Percentiles rank a stretch among this genome's conserved stretches.
Conservation (phyloP, 129 eudicot genomes). For the Scalesia atractyloides region DNA sequence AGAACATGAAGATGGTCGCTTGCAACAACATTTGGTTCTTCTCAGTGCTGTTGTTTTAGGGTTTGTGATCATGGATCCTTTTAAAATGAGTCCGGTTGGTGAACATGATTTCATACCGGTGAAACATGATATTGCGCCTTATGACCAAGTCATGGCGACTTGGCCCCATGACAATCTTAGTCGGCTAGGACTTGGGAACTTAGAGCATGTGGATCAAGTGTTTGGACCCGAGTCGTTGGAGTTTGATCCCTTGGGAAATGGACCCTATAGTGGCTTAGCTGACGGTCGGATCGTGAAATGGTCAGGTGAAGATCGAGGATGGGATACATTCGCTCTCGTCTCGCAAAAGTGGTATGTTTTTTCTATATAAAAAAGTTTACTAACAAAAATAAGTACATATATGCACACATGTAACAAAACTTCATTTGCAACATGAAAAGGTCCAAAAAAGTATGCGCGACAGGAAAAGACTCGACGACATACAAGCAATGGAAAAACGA, state of each 20-base stretch:
- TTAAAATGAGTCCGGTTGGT: conserved; percentile 73
- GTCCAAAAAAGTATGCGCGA: conserved; percentile 71
- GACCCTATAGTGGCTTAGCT: conserved; percentile 88
- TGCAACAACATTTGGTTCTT: conserved; percentile 61
- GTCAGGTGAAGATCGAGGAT: conserved; percentile 66
- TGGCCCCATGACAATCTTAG: conserved; percentile 83
- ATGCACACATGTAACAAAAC: neutral
- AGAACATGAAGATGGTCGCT: conserved; percentile 45
- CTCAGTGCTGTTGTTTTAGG: conserved; percentile 52
- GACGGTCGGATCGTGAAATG: conserved; percentile 90
- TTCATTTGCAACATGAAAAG: conserved; percentile 32
- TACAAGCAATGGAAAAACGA: conserved; percentile 83
- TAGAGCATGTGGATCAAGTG: conserved; percentile 68
- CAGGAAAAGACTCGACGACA: conserved; percentile 75
- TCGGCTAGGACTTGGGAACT: conserved; percentile 62
- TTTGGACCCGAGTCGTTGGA: conserved; percentile 93
- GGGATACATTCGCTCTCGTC: conserved; percentile 93
- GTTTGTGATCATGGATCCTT: conserved; percentile 77
- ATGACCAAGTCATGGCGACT: conserved; percentile 66
- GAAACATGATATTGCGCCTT: conserved; percentile 73
- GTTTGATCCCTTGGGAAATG: conserved; percentile 69
- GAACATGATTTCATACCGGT: conserved; percentile 80
- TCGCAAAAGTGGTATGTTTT: conserved; percentile 57
- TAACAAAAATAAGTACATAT: neutral
- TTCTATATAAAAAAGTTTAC: neutral